Evolutionary conservation across 1,139 yeast genomes (phyloP), one percentile per base, ranked within the genome.

Genomic region (Lodderomyces parapsilosis): DNA sequence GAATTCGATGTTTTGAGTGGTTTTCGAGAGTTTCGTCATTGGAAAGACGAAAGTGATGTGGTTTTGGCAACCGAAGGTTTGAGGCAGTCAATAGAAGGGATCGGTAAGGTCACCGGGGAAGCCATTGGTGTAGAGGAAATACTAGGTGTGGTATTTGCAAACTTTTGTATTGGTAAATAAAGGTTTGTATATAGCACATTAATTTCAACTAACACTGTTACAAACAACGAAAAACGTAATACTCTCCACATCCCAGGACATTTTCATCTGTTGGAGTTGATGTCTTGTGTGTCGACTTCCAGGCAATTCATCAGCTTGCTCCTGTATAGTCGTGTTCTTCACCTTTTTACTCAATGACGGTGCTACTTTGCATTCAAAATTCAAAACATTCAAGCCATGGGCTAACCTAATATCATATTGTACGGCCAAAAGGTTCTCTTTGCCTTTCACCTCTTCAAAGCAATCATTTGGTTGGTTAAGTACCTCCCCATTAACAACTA

Each of bases 101-200:
- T 93, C 32, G 97, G 97, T 0, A 86, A 83, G 56, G 86, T 93
- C 30, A 90, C 97, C 0, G 99, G 99, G 0, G 86, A 86, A 38
- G 79, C 90, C 0, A 81, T 93, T 11, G 96, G 96, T 0, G 76
- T 91, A 0, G 98, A 93, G 56, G 99, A 93, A 57, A 81, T 94
- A 1, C 67, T 94, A 9, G 97, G 94, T 0, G 93, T 87, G 2
- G 95, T 93, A 0, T 93, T 93, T 59, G 83, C 96, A 5, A 86
- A 81, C 50, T 94, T 93, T 59, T 93, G 99, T 62, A 89, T 93
- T 36, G 99, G 99, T 5, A 93, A 93, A 62, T 93, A 68, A 39
- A 46, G 39, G 43, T 28, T 40, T 37, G 32, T 19, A 18, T 30
- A 20, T 6, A 19, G 8, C 27, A 34, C 10, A 17, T 25, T n/a